These are phyloP conservation scores for Dalbergia cochinchinensis DNA, from an alignment of 306 rosid genomes.

Conservation along the genomic window DNA sequence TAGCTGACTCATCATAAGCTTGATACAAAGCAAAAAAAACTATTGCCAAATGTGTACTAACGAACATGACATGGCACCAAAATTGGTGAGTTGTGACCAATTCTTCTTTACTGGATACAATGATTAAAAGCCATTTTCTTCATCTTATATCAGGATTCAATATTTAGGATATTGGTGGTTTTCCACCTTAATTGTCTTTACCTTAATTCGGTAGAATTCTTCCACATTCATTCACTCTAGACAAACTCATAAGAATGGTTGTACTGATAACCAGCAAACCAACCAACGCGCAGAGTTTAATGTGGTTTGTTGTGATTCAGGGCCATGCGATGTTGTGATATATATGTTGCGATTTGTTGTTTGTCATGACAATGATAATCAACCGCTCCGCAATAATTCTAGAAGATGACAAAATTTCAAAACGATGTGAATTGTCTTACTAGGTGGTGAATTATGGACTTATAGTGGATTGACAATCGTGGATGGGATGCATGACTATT, in stretches of 20 bases:
- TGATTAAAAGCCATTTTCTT: neutral
- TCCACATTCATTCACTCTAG: neutral
- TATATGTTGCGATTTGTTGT: constrained; percentile 7
- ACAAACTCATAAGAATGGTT: neutral
- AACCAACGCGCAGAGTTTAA: neutral
- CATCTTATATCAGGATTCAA: neutral
- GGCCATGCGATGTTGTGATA: neutral
- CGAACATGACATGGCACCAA: constrained; percentile 22
- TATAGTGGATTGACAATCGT: neutral
- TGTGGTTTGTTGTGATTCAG: neutral
- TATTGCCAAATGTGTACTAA: constrained; percentile 31
- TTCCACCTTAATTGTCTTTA: neutral
- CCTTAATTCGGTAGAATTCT: neutral
- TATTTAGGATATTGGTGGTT: neutral
- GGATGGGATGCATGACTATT: neutral
- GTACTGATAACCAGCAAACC: neutral
- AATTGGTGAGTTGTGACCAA: neutral
- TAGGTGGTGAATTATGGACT: neutral
- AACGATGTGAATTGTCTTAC: neutral
- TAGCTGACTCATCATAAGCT: constrained; percentile 43
- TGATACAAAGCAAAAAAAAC: constrained; percentile 10
- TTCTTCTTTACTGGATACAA: too few species aligned
- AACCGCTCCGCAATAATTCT: neutral
- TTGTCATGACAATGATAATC: constrained; percentile 6
- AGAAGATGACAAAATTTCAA: neutral